Base-by-base conservation (phyloP, 306 rosid species). In the Ceratonia siliqua region DNA sequence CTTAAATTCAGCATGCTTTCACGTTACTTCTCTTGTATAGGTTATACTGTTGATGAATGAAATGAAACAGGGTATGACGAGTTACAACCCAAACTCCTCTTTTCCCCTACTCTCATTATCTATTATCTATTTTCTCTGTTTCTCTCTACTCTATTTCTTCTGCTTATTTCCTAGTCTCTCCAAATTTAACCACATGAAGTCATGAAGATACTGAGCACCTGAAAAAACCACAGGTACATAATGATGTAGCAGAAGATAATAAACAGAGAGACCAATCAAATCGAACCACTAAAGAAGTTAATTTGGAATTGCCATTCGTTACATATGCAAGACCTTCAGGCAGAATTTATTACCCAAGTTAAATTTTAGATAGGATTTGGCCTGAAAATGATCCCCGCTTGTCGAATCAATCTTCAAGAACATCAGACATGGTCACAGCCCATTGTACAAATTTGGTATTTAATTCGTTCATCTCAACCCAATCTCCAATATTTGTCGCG, bases 221-320 rank as follows among this genome's bases (percentile, higher is more conserved):
- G 66, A 14, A 76, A 21, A 46, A 28, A 8, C 24, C 20, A 32
- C n/a, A 76, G 22, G 68, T 48, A 50, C 17, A 15, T 15, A 35
- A 42, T 10, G 54, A 25, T 11, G 69, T 12, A 5, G 62, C 36
- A 48, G 53, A 35, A 41, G 53, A 70, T 56, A 33, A 48, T 11
- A 52, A 80, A 86, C 82, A 92, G 14, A 94, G 73, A 42, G 90
- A 84, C 96, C 99, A 94, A 62, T 76, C 83, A 27, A 92, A 88
- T 38, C 88, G 88, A 62, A 94, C 87, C 88, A 90, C 74, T 24
- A 92, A 76, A n/a, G 92, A 90, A 62, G 78, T 81, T 57, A 68
- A 38, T 79, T 56, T 82, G 22, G 87, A 79, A 63, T 87, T 74
- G 55, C 92, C 93, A 74, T 87, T 86, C 5, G 64, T 65, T 28